Base-by-base conservation (phyloP, 2,329 filamentous ascomycete genomes). In the Bertia moriformis region DNA sequence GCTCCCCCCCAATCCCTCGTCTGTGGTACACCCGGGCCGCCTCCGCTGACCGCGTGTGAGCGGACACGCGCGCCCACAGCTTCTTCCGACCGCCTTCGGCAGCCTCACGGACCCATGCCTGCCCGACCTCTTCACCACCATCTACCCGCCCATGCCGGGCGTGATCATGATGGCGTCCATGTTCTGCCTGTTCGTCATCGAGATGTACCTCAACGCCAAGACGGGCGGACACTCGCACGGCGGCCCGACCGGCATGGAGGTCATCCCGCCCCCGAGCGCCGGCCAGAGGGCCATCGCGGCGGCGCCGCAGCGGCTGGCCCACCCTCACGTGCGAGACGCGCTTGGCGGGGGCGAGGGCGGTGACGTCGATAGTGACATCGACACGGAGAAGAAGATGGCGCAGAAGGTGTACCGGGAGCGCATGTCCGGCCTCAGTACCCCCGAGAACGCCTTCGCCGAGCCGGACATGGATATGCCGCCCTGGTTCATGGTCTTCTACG, bases 151-250 rank as follows among this genome's bases (percentile, higher is more conserved):
- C 18, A 62, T 78, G 49, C 71, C 73, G 2, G 73, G 73, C 48
- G 71, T 75, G 18, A 78, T 78, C 53, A 78, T 77, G 71, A 77
- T 78, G 71, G 63, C 44, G 0, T 66, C 74, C 15, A 65, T 78
- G 45, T 77, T 78, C 49, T 51, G 62, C 14, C 60, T 82, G 3
- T 81, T 82, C 49, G 57, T 66, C n/a, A 60, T 78, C 20, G 73
- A 78, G 51, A 68, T 78, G 63, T 75, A 64, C 55, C 63, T 77
- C 44, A 73, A 76, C 49, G 55, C 59, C 37, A 76, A 75, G 56
- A 67, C 65, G 39, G 71, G 71, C 3, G 70, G 70, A 0, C 70
- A 75, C 47, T 68, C 65, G 3, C 73, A 77, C 44, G 72, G 72
- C 19, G 70, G 71, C 2, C 65, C 70, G 3, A 69, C 62, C 1